Conservation (phyloP, 768 basidiomycete genomes). For the Favolaschia claudopus region DNA sequence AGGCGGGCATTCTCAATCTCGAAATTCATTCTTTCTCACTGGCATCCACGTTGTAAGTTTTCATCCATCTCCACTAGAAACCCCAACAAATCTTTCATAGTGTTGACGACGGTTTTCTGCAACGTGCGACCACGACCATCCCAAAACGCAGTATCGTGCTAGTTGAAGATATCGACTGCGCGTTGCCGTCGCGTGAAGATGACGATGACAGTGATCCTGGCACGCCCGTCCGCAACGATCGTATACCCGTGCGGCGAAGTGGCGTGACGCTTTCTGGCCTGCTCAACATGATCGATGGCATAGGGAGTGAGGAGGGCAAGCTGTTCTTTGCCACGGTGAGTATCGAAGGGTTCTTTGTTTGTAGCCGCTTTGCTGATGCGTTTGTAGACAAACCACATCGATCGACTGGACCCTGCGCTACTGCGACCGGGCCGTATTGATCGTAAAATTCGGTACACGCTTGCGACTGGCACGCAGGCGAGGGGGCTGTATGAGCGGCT, state of each 20-base stretch:
- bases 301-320: slow-evolving; percentile 68
- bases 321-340: slow-evolving; percentile 67
- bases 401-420: slow-evolving; percentile 63
- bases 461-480: slow-evolving; percentile 57
- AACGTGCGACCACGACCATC: slow-evolving; percentile 33
- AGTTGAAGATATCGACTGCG: slow-evolving; percentile 48
- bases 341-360: background rate
- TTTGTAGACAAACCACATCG: slow-evolving; percentile 59
- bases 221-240: slow-evolving; percentile 20
- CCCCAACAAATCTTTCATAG: slow-evolving; percentile 3
- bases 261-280: slow-evolving; percentile 62
- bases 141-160: slow-evolving; percentile 44
- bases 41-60: slow-evolving; percentile 52
- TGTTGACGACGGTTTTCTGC: slow-evolving; percentile 39
- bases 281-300: slow-evolving; percentile 67
- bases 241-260: slow-evolving; percentile 31
- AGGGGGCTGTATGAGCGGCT: slow-evolving; percentile 58
- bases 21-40: slow-evolving; percentile 79
- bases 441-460: slow-evolving; percentile 57
- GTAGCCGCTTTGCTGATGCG: background rate
- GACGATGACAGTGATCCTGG: slow-evolving; percentile 37
- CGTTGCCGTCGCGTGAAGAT: slow-evolving; percentile 55
- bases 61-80: background rate
- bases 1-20: slow-evolving; percentile 72
- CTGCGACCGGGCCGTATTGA: slow-evolving; percentile 67